A percentile compares a stretch with the other conserved stretches of the same genome.
Evolutionary conservation across 2,329 filamentous ascomycete genomes (phyloP).

Genomic region (Trichophyton benhamiae): DNA sequence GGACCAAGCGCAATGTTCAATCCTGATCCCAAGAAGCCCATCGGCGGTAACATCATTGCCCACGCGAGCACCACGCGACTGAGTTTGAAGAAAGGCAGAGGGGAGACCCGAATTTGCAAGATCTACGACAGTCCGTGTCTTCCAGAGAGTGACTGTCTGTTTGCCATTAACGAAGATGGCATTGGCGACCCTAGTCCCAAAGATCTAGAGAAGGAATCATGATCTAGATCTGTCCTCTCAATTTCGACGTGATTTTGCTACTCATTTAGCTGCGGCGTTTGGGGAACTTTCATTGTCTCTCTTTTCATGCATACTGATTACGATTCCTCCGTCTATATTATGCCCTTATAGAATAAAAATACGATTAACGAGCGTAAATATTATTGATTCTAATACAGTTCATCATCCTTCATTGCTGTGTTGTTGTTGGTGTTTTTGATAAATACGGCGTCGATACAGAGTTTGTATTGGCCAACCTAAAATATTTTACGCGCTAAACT

Average conservation of each 20-base stretch:
- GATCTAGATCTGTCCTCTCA: background rate
- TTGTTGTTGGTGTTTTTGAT: background rate
- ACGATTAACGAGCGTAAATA: background rate
- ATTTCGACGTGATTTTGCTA: background rate
- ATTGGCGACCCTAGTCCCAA: slow-evolving; percentile 94
- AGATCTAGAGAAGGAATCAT: slow-evolving; percentile 69
- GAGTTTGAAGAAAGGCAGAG: slow-evolving; percentile 89
- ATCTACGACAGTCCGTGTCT: slow-evolving; percentile 98
- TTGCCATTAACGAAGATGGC: slow-evolving; percentile 93
- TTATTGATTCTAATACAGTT: background rate
- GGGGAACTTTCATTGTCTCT: background rate
- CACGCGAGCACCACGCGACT: slow-evolving; percentile 92
- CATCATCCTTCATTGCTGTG: background rate
- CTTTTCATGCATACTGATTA: background rate
- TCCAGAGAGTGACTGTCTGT: slow-evolving; percentile 90
- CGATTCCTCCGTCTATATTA: background rate
- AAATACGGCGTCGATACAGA: background rate
- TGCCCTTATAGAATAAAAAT: background rate
- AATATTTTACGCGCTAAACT: background rate
- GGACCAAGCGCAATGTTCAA: slow-evolving; percentile 98
- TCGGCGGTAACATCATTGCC: slow-evolving; percentile 96
- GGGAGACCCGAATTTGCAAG: slow-evolving; percentile 93
- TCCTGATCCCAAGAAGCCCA: slow-evolving; percentile 96
- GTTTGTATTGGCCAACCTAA: background rate
- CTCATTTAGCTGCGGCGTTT: slow-evolving; percentile 6